A percentile compares a stretch with the other conserved stretches of the same genome.
phyloP scores from a whole-genome alignment of 1,284 basidiomycete genomes.

The Termitomyces sp. region DNA sequence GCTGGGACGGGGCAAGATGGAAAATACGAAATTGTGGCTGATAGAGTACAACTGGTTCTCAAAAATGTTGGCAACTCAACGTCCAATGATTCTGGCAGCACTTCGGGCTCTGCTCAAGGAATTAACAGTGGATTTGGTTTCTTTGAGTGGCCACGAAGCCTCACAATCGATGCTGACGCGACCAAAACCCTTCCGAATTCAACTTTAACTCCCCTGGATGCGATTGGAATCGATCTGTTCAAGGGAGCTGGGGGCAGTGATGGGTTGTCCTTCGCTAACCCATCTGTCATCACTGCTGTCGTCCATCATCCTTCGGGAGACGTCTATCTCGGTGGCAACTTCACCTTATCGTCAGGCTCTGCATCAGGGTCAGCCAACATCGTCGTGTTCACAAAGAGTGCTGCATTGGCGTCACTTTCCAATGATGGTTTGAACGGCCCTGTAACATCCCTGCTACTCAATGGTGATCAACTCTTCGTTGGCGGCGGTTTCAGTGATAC shows the following conservation, averaged over 20 bases:
- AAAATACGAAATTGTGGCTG: slow-evolving; percentile 77
- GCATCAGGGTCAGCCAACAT: slow-evolving; percentile 67
- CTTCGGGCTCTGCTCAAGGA: slow-evolving; percentile 21
- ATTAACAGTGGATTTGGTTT: slow-evolving; percentile 61
- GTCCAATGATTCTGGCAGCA: slow-evolving; percentile 25
- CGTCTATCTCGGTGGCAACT: slow-evolving; percentile 77
- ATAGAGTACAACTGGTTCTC: slow-evolving; percentile 70
- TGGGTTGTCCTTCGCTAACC: slow-evolving; percentile 29
- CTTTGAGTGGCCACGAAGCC: slow-evolving; percentile 70
- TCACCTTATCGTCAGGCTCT: slow-evolving; percentile 56
- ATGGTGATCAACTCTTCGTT: slow-evolving; percentile 68
- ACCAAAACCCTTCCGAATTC: slow-evolving; percentile 59
- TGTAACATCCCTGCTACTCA: slow-evolving; percentile 61
- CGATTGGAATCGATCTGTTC: slow-evolving; percentile 56
- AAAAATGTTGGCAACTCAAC: slow-evolving; percentile 51
- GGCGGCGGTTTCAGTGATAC: slow-evolving; percentile 85
- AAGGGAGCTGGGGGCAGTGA: slow-evolving; percentile 46
- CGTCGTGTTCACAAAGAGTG: slow-evolving; percentile 57
- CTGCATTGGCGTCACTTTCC: slow-evolving; percentile 49
- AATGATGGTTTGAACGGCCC: slow-evolving; percentile 70
- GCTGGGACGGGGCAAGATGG: slow-evolving; percentile 57
- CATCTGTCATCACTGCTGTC: slow-evolving; percentile 49
- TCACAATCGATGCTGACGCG: slow-evolving; percentile 44
- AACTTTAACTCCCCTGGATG: slow-evolving; percentile 69
- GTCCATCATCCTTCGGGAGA: slow-evolving; percentile 59